phyloP scores from a whole-genome alignment of 768 basidiomycete species.

The Boletales sp. region DNA sequence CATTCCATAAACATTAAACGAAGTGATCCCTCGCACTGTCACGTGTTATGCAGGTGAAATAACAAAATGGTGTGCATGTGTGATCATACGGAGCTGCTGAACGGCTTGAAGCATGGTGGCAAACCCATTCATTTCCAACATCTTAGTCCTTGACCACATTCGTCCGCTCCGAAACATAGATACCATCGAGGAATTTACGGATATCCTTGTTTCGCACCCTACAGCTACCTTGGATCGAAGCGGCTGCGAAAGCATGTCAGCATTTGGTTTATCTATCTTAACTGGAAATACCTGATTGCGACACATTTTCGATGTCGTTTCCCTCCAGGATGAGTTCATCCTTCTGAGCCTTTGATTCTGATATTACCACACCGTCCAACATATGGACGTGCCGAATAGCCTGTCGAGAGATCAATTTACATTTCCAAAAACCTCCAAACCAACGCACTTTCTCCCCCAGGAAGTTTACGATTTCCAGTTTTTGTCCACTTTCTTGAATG shows the following conservation, averaged over 20 bases:
- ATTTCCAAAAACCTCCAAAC: background rate
- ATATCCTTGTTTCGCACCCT: conserved; percentile 99
- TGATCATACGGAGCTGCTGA: conserved; percentile 26
- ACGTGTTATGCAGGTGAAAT: conserved; percentile 1
- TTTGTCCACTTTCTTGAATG: conserved; percentile 68
- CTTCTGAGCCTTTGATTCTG: conserved; percentile 89
- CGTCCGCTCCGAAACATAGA: conserved; percentile 85
- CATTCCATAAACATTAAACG: conserved; percentile 49
- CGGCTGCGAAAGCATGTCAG: conserved; percentile 48
- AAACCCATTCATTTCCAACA: conserved; percentile 6
- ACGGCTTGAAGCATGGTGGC: conserved; percentile 13
- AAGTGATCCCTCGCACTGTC: background rate
- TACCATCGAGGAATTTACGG: conserved; percentile 95
- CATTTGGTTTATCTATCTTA: background rate
- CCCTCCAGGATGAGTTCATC: conserved; percentile 93
- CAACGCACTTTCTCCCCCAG: conserved; percentile 81
- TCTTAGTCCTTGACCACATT: conserved; percentile 47
- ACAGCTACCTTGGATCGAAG: conserved; percentile 95
- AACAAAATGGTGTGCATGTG: conserved; percentile 18
- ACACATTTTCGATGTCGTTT: conserved; percentile 95
- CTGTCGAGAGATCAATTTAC: conserved; percentile 36
- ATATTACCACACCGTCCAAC: conserved; percentile 81
- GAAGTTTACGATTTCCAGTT: conserved; percentile 92
- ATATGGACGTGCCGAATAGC: conserved; percentile 90
- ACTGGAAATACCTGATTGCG: conserved; percentile 74